Evolutionary conservation across 2,329 filamentous ascomycete genomes (phyloP).

Genomic region (Talaromyces funiculosus): DNA sequence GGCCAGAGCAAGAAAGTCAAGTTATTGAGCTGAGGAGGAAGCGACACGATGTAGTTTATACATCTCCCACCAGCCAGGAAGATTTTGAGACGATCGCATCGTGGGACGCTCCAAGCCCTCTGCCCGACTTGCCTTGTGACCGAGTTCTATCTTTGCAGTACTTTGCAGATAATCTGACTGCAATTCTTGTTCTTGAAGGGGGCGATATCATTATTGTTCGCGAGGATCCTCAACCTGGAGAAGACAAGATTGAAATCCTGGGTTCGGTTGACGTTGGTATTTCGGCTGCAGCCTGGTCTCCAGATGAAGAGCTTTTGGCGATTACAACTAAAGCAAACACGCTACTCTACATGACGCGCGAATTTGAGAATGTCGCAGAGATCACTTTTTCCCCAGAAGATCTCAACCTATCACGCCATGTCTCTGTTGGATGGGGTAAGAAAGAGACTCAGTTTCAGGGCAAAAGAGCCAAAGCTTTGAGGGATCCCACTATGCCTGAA

Average conservation of each 20-base stretch:
- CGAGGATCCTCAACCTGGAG: conserved; percentile 60
- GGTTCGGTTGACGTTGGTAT: conserved; percentile 93
- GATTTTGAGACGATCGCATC: conserved; percentile 59
- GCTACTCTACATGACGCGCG: conserved; percentile 84
- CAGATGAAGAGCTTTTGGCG: conserved; percentile 84
- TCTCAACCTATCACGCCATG: conserved; percentile 82
- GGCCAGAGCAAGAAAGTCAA: conserved; percentile 64
- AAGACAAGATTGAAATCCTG: conserved; percentile 87
- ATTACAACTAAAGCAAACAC: conserved; percentile 75
- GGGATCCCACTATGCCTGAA: conserved; percentile 92
- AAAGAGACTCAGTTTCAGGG: conserved; percentile 97
- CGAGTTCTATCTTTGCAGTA: conserved; percentile 73
- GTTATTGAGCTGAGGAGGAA: conserved; percentile 66
- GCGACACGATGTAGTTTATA: conserved; percentile 29
- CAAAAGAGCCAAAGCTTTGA: conserved; percentile 74
- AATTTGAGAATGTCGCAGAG: conserved; percentile 78
- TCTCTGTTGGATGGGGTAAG: conserved; percentile 97
- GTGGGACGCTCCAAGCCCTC: conserved; percentile 82
- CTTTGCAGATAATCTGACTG: conserved; percentile 71
- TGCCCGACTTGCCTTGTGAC: conserved; percentile 69
- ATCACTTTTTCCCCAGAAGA: conserved; percentile 68
- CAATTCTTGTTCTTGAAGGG: conserved; percentile 78
- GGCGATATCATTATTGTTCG: conserved; percentile 85
- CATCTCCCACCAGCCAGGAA: conserved; percentile 37
- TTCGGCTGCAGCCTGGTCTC: conserved; percentile 83